Conservation (phyloP, 2,329 filamentous ascomycete genomes). For the Boeremia exigua region DNA sequence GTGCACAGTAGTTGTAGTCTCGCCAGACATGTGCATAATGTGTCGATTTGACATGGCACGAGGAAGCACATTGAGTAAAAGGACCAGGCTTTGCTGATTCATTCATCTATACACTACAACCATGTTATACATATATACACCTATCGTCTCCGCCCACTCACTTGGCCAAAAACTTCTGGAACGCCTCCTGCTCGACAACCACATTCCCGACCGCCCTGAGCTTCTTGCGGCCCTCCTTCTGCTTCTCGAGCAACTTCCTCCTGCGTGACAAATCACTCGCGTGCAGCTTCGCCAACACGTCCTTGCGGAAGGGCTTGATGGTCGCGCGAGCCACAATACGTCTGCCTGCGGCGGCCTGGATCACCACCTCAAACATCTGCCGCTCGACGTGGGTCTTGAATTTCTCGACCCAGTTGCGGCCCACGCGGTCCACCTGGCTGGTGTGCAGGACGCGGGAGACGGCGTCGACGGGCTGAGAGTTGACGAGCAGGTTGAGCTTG, state of each 20-base stretch:
- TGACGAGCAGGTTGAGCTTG: constrained; percentile 92
- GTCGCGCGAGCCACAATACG: constrained; percentile 90
- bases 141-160: constrained; percentile 18
- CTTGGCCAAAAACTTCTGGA: constrained; percentile 91
- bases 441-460: constrained; percentile 88
- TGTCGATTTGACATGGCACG: background rate
- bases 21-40: background rate
- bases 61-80: background rate
- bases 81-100: background rate
- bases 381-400: constrained; percentile 97
- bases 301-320: constrained; percentile 95
- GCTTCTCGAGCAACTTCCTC: constrained; percentile 89
- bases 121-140: background rate
- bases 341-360: constrained; percentile 85
- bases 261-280: constrained; percentile 84
- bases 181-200: constrained; percentile 93
- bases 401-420: constrained; percentile 87
- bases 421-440: constrained; percentile 80
- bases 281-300: constrained; percentile 91
- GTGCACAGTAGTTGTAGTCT: too few relatives aligned
- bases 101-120: background rate
- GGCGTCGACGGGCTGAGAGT: constrained; percentile 91
- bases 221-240: constrained; percentile 93
- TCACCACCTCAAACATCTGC: constrained; percentile 96
- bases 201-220: constrained; percentile 84